These are phyloP conservation scores for Aureobasidium sp. DNA, from an alignment of 2,329 filamentous ascomycete species.

Conservation along the genomic window DNA sequence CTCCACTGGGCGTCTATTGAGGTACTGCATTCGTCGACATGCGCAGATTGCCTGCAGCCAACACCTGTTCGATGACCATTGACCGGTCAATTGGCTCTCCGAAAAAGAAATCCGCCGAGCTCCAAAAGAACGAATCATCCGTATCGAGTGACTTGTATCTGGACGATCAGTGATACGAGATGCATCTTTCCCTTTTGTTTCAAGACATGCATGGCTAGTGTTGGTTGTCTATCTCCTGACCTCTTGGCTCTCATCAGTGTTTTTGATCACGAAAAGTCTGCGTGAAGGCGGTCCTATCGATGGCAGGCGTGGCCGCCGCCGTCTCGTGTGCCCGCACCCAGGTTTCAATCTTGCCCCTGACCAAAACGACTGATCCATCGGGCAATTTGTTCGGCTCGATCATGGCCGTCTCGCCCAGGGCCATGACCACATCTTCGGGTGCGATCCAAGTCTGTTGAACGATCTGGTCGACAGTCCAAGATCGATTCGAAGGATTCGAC, in stretches of 20 bases:
- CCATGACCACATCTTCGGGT: conserved; percentile 71
- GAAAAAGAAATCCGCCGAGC: neutral
- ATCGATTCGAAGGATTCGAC: conserved; percentile 39
- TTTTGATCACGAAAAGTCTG: conserved; percentile 37
- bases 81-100: neutral
- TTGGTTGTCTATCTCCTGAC: neutral
- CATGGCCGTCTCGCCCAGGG: conserved; percentile 74
- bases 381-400: conserved; percentile 49
- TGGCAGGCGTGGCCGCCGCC: conserved; percentile 54
- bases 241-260: neutral
- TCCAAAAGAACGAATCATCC: neutral
- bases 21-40: conserved; percentile 2
- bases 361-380: conserved; percentile 46
- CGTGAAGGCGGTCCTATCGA: conserved; percentile 69
- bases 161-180: neutral
- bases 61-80: neutral
- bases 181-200: neutral
- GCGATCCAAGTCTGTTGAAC: conserved; percentile 76
- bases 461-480: conserved; percentile 62
- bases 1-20: neutral
- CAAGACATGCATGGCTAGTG: conserved; percentile 7
- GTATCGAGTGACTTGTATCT: neutral
- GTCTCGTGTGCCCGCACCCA: conserved; percentile 62
- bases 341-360: conserved; percentile 53
- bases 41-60: conserved; percentile 7